Base-by-base conservation (phyloP, 2,329 filamentous ascomycete species). In the Lasiodiplodia gonubiensis region DNA sequence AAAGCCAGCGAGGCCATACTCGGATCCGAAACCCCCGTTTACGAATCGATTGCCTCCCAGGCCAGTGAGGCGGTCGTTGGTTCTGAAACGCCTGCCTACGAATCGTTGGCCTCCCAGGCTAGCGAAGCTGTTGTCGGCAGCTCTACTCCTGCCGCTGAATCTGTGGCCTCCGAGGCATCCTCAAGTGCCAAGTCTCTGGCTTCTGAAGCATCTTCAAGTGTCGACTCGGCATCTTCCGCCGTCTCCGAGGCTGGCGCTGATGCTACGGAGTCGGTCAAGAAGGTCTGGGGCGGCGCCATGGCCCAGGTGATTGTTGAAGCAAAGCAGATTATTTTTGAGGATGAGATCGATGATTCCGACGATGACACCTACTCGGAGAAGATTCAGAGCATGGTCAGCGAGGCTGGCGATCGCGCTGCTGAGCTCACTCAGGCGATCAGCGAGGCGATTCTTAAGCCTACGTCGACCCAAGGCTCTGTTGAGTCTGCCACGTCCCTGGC, bases 391-490 rank as follows among this genome's bases (percentile, higher is more conserved):
- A 77, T 86, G 68, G 80, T 85, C 27, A 83, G 80, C 67, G 81
- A 83, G 69, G 86, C 84, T 16, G 83, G 84, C 27, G 85, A 86
- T 55, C 79, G 81, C 66, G 86, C 85, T 64, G 79, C 81, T 57
- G 82, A 86, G 42, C 78, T 88, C 53, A 88, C 84, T 16, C 80
- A 80, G 71, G 85, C 84, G 35, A 84, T 88, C 35, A 85, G 84
- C 68, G 85, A 88, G 75, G 86, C 86, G 30, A 75, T 86, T 11
- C 73, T 85, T 33, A 79, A 81, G 51, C 77, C 81, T 16, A 76
- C 81, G 1, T 81, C 75, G 61, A 80, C 81, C 2, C 79, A 84
- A 70, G 83, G 83, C 6, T 77, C 75, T 25, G 80, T 82, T 4
- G 84, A 85, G 69, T 83, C 82, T 52, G 79, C 83, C 8, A 84